Percentiles rank a stretch among this genome's conserved stretches.
Evolutionary conservation across 192 early-diverging fungal species (phyloP).

Genomic region (Coemansia sp.): DNA sequence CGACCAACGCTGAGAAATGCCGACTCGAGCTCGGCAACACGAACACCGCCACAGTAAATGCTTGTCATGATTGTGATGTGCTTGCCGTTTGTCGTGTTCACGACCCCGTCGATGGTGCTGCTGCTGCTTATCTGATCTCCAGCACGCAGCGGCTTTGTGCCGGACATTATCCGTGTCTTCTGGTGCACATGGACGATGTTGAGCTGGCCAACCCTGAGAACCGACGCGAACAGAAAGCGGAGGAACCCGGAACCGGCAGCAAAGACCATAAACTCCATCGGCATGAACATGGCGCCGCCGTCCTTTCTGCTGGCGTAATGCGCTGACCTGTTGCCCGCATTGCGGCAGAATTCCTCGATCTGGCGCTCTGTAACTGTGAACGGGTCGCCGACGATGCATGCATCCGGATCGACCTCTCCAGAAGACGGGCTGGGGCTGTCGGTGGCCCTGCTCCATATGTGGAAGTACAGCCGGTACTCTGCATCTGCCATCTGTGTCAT

Average conservation of each 20-base stretch:
- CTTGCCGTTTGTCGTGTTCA: conserved; percentile 75
- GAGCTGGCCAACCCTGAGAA: conserved; percentile 82
- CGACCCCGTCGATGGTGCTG: conserved; percentile 73
- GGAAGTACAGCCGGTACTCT: not conserved
- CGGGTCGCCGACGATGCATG: not conserved
- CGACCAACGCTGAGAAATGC: conserved; percentile 81
- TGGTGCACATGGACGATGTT: conserved; percentile 84
- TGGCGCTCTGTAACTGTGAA: conserved; percentile 64
- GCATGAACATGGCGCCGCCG: conserved; percentile 54
- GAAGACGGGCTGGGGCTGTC: not conserved
- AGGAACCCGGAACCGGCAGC: conserved; percentile 63
- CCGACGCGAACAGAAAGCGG: conserved; percentile 55
- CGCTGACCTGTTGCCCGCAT: conserved; percentile 63
- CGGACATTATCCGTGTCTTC: conserved; percentile 70
- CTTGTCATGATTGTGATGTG: conserved; percentile 64
- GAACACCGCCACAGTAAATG: conserved; percentile 56
- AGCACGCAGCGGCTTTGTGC: conserved; percentile 61
- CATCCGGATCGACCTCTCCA: conserved; percentile 1
- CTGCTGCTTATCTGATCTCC: conserved; percentile 77
- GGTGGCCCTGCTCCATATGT: conserved; percentile 11
- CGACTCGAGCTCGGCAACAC: conserved; percentile 69
- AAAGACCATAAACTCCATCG: conserved; percentile 88
- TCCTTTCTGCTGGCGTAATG: conserved; percentile 51
- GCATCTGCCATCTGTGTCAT: not conserved
- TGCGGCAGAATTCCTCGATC: conserved; percentile 80